A percentile compares a stretch with the other conserved stretches of the same genome.
Conservation (phyloP, 148 eudicot genomes). For the Limonium bicolor region DNA sequence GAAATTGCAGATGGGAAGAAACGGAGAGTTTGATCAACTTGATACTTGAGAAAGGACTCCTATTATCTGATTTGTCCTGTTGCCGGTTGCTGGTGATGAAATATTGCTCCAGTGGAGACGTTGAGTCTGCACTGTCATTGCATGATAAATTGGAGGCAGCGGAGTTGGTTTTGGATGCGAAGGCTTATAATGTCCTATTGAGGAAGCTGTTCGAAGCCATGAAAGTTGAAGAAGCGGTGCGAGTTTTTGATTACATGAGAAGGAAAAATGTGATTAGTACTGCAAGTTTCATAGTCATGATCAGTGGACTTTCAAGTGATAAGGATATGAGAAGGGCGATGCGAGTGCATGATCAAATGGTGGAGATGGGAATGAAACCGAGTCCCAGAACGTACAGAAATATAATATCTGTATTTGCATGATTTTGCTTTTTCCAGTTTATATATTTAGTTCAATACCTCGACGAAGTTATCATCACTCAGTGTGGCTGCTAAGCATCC, state of each 20-base stretch:
- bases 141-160: conserved; percentile 35
- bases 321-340: conserved; percentile 73
- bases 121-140: conserved; percentile 44
- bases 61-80: conserved; percentile 39
- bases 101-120: conserved; percentile 34
- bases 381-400: conserved; percentile 43
- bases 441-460: too few species aligned
- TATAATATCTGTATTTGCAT: conserved; percentile 54
- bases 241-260: conserved; percentile 62
- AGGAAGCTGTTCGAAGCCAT: conserved; percentile 29
- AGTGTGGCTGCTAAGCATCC: too few species aligned
- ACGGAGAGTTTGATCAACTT: conserved; percentile 36
- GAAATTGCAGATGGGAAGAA: conserved; percentile 38
- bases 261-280: conserved; percentile 22
- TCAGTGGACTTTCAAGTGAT: conserved; percentile 42
- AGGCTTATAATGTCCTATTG: conserved; percentile 44
- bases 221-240: conserved; percentile 38
- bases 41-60: conserved; percentile 25
- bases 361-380: conserved; percentile 71
- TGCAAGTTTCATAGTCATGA: conserved; percentile 59
- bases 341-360: conserved; percentile 83
- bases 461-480: too few species aligned
- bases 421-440: too few species aligned
- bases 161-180: conserved; percentile 34
- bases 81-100: conserved; percentile 38